Evolutionary conservation across 441 rosid species (phyloP).

Genomic region (Pelargonium myrrhifolium): DNA sequence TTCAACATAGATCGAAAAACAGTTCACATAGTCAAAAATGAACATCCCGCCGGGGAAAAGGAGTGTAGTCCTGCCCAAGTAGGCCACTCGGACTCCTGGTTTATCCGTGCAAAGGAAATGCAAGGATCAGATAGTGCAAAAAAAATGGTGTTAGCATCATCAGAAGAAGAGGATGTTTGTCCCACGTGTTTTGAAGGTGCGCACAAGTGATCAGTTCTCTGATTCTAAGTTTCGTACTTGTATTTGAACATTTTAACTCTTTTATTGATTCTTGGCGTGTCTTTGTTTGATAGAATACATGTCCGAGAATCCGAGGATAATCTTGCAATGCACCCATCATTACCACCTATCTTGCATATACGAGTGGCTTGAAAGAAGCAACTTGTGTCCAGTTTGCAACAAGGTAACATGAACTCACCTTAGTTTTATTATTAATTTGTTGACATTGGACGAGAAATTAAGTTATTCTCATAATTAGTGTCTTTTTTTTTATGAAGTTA

Average conservation of each 20-base stretch:
- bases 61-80: too few species aligned
- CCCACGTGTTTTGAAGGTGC: background rate
- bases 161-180: background rate
- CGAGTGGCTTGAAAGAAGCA: conserved; percentile 61
- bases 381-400: conserved; percentile 44
- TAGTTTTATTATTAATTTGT: too few species aligned
- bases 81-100: background rate
- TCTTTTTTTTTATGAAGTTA: too few species aligned
- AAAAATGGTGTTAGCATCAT: background rate
- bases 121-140: background rate
- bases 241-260: background rate
- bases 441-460: too few species aligned
- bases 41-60: too few species aligned
- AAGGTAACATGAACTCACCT: conserved; percentile 25
- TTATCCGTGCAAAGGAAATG: background rate
- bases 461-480: too few species aligned
- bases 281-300: conserved; percentile 30
- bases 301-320: conserved; percentile 40
- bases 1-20: too few species aligned
- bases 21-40: too few species aligned
- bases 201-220: background rate
- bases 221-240: too few species aligned
- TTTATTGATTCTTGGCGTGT: background rate
- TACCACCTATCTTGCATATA: conserved; percentile 52
- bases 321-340: conserved; percentile 36